Base-by-base conservation (phyloP, 345 rosid genomes). In the Dimocarpus longan region DNA sequence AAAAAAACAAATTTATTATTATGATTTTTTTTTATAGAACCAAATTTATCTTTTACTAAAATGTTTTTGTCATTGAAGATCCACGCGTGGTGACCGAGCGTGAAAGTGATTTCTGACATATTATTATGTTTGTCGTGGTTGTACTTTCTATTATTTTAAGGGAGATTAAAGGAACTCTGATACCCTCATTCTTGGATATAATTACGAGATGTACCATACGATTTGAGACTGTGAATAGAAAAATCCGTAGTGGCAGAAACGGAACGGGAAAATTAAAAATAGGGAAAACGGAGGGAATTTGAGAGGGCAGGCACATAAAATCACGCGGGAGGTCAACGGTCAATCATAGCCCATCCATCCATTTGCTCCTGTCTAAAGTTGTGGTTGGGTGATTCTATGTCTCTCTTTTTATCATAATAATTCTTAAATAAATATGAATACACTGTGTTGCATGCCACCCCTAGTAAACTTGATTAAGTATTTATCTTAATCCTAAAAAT, bases 281-380 rank as follows among this genome's bases (percentile, higher is more conserved):
- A n/a, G 52, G 12, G 6, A 60, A 42, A 79, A 48, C 76, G 83
- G 80, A 66, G 78, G 84, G 80, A 79, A 44, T 7, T 46, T 46
- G 52, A 0, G 52, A 11, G 12, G 28, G 18, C 63, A 21, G 75
- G 22, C 21, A 16, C 21, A 44, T 22, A 39, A 66, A 83, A 80
- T 79, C 88, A 85, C 76, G 83, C 85, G 86, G 85, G 83, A 83
- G 85, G 89, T 86, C 92, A 83, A 80, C 79, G 85, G 90, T 89
- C 92, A 86, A 83, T 76, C 56, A 43, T 21, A 26, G 8, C 28
- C 13, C 24, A n/a, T 60, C 13, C 12, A 60, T 60, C 24, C 16
- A 54, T 40, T 44, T 68, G 74, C 74, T 52, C 66, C 54, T 56
- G 6, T 70, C 59, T 76, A 76, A 76, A 79, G 80, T 26, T 57